Base-by-base conservation (phyloP, 192 early-diverging fungal species). In the Chytriomyces hyalinus region DNA sequence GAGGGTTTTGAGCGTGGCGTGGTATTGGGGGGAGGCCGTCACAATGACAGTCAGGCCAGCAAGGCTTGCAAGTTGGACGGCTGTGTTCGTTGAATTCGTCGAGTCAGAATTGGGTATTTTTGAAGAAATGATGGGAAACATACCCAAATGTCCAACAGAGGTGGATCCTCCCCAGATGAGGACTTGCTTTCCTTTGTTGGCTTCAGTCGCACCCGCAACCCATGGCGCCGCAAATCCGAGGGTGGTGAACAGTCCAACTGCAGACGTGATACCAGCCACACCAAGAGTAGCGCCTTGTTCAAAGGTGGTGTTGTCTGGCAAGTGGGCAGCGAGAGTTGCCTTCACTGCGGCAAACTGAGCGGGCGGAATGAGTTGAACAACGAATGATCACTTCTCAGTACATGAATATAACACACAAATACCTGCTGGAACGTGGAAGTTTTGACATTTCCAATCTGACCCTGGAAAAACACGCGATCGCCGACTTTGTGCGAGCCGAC, bases 101-200 rank as follows among this genome's bases (percentile, higher is more conserved):
- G n/a, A n/a, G n/a, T 28, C 6, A 22, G 5, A 49, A 69, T 17
- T 5, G 15, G 11, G 5, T 0, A 69, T 3, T 43, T 48, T 17
- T 6, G 4, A 65, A 28, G 47, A 5, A 46, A 0, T 49, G 46
- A 62, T 60, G 20, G 47, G 22, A 72, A 22, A 22, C 70, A 22
- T 36, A 72, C 70, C 70, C 45, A 70, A 15, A 43, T 71, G 67
- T 3, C 77, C 77, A 4, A 72, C 68, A 3, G 53, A 62, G 20
- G 68, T 53, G 15, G 53, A 15, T 22, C 73, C 77, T 24, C 77
- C 77, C 77, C 77, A 78, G 17, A 78, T 59, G 17, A 78, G 69
- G 47, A 78, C 60, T 7, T 8, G n/a, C 5, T 62, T 75, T 36
- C 61, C 61, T 26, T 62, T 24, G 44, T 47, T n/a, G 5, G 49